Conservation (phyloP, 768 basidiomycete species). For the Suillus paluster region DNA sequence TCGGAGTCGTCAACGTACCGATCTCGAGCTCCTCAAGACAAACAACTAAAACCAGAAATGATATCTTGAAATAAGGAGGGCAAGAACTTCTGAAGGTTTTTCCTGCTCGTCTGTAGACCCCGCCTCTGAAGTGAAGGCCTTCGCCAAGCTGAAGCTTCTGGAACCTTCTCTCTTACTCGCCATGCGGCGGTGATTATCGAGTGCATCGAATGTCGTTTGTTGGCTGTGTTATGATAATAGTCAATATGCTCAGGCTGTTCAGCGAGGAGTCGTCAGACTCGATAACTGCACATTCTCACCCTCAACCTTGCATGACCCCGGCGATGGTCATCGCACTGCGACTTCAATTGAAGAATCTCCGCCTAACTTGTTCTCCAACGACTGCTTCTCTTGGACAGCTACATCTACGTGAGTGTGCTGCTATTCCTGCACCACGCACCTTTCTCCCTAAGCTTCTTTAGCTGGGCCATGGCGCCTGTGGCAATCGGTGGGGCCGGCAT, state of each 20-base stretch:
- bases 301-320: constrained; percentile 8
- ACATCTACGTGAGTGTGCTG: constrained; percentile 14
- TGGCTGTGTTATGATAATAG: neutral
- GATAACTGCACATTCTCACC: constrained; percentile 13
- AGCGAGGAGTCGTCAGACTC: constrained; percentile 15
- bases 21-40: constrained; percentile 60
- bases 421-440: constrained; percentile 26
- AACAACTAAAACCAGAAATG: constrained; percentile 58
- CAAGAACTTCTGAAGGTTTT: constrained; percentile 72
- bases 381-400: constrained; percentile 27
- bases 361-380: constrained; percentile 20
- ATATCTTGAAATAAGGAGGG: constrained; percentile 70
- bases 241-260: neutral
- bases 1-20: constrained; percentile 44
- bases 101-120: constrained; percentile 33
- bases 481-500: neutral
- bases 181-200: neutral
- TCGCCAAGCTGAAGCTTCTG: constrained; percentile 20
- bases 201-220: neutral
- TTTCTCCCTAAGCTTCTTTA: constrained; percentile 15
- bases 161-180: constrained; percentile 8
- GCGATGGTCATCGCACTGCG: constrained; percentile 15
- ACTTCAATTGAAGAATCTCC: constrained; percentile 21
- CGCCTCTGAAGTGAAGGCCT: constrained; percentile 19
- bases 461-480: neutral